Conservation (phyloP, 768 basidiomycete species). For the Tephrocybe rancida region DNA sequence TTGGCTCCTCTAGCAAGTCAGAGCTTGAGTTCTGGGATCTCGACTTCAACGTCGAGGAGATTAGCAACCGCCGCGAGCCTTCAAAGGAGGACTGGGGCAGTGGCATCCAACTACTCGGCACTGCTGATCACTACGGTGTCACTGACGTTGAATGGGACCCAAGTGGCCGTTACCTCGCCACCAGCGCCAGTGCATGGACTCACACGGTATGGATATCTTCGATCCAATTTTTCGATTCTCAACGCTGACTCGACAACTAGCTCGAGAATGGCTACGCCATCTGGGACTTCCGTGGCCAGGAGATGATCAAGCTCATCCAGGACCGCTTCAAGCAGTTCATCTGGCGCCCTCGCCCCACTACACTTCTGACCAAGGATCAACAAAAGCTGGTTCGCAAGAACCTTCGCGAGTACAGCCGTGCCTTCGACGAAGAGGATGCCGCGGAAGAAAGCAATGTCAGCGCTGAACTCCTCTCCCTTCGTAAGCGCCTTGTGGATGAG, state of each 20-base stretch:
- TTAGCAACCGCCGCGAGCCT: slow-evolving; percentile 45
- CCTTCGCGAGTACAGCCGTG: slow-evolving; percentile 86
- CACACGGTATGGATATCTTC: slow-evolving; percentile 67
- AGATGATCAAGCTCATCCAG: slow-evolving; percentile 83
- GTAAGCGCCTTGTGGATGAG: slow-evolving; percentile 93
- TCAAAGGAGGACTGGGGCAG: slow-evolving; percentile 79
- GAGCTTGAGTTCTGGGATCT: slow-evolving; percentile 99
- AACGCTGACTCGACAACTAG: slow-evolving; percentile 40
- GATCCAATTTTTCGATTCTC: not conserved
- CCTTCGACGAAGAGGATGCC: slow-evolving; percentile 96
- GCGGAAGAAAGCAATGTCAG: slow-evolving; percentile 93
- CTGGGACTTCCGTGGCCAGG: slow-evolving; percentile 99
- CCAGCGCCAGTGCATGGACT: slow-evolving; percentile 94
- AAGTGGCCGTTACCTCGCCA: slow-evolving; percentile 89
- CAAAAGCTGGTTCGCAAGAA: slow-evolving; percentile 87
- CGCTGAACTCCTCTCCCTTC: slow-evolving; percentile 87
- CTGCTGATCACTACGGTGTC: slow-evolving; percentile 94
- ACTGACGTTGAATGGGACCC: slow-evolving; percentile 99
- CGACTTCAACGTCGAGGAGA: slow-evolving; percentile 82
- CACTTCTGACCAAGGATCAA: slow-evolving; percentile 84
- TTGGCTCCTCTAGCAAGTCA: slow-evolving; percentile 93
- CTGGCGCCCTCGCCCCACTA: slow-evolving; percentile 95
- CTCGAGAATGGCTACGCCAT: slow-evolving; percentile 95
- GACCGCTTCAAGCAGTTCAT: slow-evolving; percentile 99
- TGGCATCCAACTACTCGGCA: slow-evolving; percentile 82